phyloP scores from a whole-genome alignment of 192 early-diverging fungal genomes.

The Coemansia sp. region DNA sequence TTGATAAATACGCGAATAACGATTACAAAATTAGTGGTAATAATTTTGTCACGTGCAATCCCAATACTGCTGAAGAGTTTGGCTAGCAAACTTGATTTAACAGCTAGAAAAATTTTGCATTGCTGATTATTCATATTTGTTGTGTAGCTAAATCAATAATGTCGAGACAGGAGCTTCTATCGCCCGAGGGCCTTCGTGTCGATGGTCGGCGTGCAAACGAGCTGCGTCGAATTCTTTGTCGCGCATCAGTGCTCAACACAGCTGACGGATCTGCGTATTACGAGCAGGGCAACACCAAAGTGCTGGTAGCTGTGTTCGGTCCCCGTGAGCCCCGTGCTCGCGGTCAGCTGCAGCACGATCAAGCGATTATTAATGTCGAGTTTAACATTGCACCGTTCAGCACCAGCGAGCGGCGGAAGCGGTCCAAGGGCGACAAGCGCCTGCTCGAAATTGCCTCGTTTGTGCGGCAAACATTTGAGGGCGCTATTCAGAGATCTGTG shows the following conservation, averaged over 20 bases:
- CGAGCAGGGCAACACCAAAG: slow-evolving; percentile 95
- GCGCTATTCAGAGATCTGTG: slow-evolving; percentile 70
- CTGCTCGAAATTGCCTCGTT: slow-evolving; percentile 81
- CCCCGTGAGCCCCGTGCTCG: slow-evolving; percentile 76
- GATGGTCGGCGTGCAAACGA: slow-evolving; percentile 91
- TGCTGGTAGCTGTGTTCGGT: slow-evolving; percentile 88
- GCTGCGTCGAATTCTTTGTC: slow-evolving; percentile 78
- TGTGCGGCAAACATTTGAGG: slow-evolving; percentile 90
- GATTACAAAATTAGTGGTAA: too few species aligned
- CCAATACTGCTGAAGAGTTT: not conserved
- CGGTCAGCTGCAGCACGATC: slow-evolving; percentile 60
- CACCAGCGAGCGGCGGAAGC: slow-evolving; percentile 80
- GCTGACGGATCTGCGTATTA: slow-evolving; percentile 94
- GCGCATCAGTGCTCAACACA: slow-evolving; percentile 73
- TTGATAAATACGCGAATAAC: too few species aligned
- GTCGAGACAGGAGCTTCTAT: slow-evolving; percentile 55
- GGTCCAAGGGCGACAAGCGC: slow-evolving; percentile 87
- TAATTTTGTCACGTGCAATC: not conserved
- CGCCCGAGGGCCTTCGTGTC: slow-evolving; percentile 77
- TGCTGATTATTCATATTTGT: too few species aligned
- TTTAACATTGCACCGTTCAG: slow-evolving; percentile 91
- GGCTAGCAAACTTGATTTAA: too few species aligned
- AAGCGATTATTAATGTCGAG: slow-evolving; percentile 82
- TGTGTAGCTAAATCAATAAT: slow-evolving; percentile 7
- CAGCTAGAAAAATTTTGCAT: not conserved